Evolutionary conservation across 139 green algal species (phyloP), one percentile per base, ranked within the genome.

Genomic region (Micractinium conductrix): DNA sequence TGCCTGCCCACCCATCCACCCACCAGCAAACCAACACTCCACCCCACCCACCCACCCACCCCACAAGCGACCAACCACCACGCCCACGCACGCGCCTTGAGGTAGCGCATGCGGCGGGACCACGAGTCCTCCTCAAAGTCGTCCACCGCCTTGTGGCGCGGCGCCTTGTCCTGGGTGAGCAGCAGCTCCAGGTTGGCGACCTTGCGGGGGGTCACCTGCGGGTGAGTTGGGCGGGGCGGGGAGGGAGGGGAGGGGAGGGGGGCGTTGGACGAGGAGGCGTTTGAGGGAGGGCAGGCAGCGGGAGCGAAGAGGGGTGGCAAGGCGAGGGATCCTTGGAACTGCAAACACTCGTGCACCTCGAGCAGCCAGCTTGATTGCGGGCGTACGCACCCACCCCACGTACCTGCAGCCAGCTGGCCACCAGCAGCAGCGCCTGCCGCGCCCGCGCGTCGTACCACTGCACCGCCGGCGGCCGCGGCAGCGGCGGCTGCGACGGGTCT

Each of bases 381-480:
- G n/a, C n/a, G n/a, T n/a, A n/a, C n/a, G n/a, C n/a, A 62, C 19
- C 53, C 53, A 62, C 53, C 53, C 40, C 21, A 8, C 55, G 8
- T 30, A 82, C 76, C 42, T 90, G 84, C 71, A 96, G 87, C 95
- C 95, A 98, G 78, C 91, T 78, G 30, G 91, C 90, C 5, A 97
- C 87, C 2, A 90, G 86, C 55, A 90, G 90, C 44, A 97, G 86
- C 2, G 95, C 93, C 58, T 91, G 85, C 0, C 95, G 82, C 21
- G 89, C 87, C 7, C 95, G 84, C 4, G 95, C 91, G 78, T 98
- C 95, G 81, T 97, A 98, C 89, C 88, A 95, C 22, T 87, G 81
- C 42, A 90, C 53, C 4, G 28, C 60, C 50, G 24, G 24, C 12
- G n/a, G 50, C 1, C 71, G 53, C 42, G 37, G 80, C 62, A 71